These are phyloP conservation scores for Serendipita indica DNA, from an alignment of 768 basidiomycete genomes.

Conservation along the genomic window DNA sequence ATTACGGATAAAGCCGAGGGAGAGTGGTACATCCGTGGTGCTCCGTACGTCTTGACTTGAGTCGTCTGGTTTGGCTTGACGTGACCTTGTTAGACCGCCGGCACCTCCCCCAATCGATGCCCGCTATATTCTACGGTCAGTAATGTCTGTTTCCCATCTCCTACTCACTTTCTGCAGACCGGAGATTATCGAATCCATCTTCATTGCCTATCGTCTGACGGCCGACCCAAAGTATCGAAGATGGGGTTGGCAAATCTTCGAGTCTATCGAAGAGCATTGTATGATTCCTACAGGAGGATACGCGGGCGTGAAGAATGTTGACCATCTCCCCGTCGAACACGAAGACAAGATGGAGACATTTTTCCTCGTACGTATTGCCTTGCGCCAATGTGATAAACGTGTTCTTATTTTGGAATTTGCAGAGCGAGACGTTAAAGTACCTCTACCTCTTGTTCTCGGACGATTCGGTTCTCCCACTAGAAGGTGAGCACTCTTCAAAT, in stretches of 20 bases:
- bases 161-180: constrained; percentile 34
- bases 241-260: constrained; percentile 80
- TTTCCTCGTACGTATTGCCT: constrained; percentile 47
- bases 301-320: constrained; percentile 71
- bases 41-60: constrained; percentile 30
- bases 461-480: constrained; percentile 42
- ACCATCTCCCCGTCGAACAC: constrained; percentile 47
- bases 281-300: constrained; percentile 67
- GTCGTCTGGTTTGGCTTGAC: background rate
- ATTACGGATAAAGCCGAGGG: background rate
- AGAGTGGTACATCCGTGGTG: constrained; percentile 50
- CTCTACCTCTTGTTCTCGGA: constrained; percentile 78
- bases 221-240: constrained; percentile 69
- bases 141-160: constrained; percentile 6
- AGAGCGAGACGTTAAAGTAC: constrained; percentile 88
- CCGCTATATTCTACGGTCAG: constrained; percentile 76
- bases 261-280: constrained; percentile 76
- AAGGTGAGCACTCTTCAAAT: constrained; percentile 9
- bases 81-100: background rate
- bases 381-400: constrained; percentile 62
- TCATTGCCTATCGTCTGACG: constrained; percentile 81
- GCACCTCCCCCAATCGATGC: constrained; percentile 43
- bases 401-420: constrained; percentile 42
- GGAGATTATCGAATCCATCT: constrained; percentile 88
- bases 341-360: constrained; percentile 96